Evolutionary conservation across 202 grass and related monocot species (phyloP), one percentile per base, ranked within the genome.

Genomic region (Setaria viridis): DNA sequence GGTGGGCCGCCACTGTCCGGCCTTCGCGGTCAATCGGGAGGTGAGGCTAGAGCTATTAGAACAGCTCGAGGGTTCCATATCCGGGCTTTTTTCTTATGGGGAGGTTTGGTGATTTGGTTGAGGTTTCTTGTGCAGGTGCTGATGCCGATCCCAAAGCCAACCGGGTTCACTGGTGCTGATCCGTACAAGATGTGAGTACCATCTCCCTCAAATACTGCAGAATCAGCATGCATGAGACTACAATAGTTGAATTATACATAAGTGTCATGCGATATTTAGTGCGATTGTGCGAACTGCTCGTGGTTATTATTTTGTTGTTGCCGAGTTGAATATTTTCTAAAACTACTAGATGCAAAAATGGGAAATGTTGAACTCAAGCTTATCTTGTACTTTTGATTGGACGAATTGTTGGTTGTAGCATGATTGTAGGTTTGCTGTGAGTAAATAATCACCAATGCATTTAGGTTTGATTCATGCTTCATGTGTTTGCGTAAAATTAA

Each of bases 1-100:
- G n/a, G 89, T 99, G 72, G 97, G 97, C 58, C 90, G 85, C 76
- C 90, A 99, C 83, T 96, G 97, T 79, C 97, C 97, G 0, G 66
- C 83, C 80, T 99, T 99, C 88, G 90, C 97, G 3, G 97, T 94
- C 58, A 96, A 99, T 85, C 84, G 88, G 58, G 97, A 99, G 94
- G 97, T 99, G 84, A 80, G 85, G 55, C 48, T 82, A 41, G 39
- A 41, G 39, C 85, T 80, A 32, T 76, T 70, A 57, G 53, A 62
- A 67, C 70, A 9, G 60, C 33, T 60, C 16, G 43, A 48, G n/a
- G 9, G 13, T 16, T 86, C 35, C 29, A 67, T 68, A 33, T 53
- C 48, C 59, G 2, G 80, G 37, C 29, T 19, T 37, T 78, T n/a
- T 84, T 62, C 70, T n/a, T 89, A 2, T 69, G 17, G 15, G 41